These are phyloP conservation scores for Teunomyces aglyptinius DNA, from an alignment of 805 yeast genomes.

Conservation along the genomic window DNA sequence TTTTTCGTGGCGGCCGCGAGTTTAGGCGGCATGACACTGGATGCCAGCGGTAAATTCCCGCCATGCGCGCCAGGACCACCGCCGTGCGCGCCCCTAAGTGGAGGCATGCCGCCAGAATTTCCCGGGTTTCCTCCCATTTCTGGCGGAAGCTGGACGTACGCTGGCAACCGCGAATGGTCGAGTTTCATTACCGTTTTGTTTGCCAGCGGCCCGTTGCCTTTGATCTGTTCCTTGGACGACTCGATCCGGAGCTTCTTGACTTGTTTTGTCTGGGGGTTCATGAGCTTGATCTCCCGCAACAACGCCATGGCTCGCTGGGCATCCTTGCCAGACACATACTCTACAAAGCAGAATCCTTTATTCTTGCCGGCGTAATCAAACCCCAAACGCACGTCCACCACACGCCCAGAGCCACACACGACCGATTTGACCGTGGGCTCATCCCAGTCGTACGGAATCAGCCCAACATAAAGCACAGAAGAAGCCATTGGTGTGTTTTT, in stretches of 20 bases:
- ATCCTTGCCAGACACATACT: constrained; percentile 50
- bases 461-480: constrained; percentile 57
- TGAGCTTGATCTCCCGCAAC: constrained; percentile 43
- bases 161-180: constrained; percentile 49
- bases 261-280: constrained; percentile 23
- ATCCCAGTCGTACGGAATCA: constrained; percentile 71
- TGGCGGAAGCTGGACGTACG: constrained; percentile 56
- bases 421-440: constrained; percentile 57
- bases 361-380: constrained; percentile 57
- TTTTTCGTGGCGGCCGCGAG: constrained; percentile 47
- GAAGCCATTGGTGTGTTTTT: constrained; percentile 18
- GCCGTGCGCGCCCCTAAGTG: neutral
- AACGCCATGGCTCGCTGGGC: constrained; percentile 50
- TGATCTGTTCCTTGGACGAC: constrained; percentile 58
- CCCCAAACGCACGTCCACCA: constrained; percentile 65
- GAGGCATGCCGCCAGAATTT: too few species aligned
- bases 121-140: constrained; percentile 31
- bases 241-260: constrained; percentile 53
- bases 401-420: constrained; percentile 70
- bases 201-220: constrained; percentile 33
- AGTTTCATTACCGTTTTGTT: constrained; percentile 44
- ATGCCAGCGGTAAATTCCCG: neutral
- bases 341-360: constrained; percentile 68
- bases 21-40: constrained; percentile 1
- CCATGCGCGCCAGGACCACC: neutral